Evolutionary conservation across 768 basidiomycete genomes (phyloP).

Genomic region (Collybiopsis luxurians): DNA sequence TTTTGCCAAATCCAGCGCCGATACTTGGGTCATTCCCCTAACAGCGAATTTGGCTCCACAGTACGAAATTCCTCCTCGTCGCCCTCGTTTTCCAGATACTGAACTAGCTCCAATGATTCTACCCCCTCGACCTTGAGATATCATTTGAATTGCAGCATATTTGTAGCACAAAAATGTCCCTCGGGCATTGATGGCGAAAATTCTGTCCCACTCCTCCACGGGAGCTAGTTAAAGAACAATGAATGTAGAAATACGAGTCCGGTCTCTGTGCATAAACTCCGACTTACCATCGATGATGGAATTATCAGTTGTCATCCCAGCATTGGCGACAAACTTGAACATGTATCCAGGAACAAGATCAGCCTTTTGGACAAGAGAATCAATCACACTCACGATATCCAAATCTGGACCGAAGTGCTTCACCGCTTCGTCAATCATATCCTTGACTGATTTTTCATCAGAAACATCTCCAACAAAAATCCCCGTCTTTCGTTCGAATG

Average conservation of each 20-base stretch:
- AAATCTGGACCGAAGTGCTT: conserved; percentile 36
- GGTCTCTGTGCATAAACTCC: too few species aligned
- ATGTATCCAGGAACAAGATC: not conserved
- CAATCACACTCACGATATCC: conserved; percentile 38
- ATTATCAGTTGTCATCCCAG: conserved; percentile 18
- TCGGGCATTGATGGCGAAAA: not conserved
- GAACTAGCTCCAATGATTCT: conserved; percentile 34
- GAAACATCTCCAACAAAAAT: conserved; percentile 36
- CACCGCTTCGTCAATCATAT: conserved; percentile 31
- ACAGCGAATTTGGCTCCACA: not conserved
- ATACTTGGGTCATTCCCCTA: not conserved
- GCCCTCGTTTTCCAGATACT: not conserved
- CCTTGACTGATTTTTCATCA: conserved; percentile 38
- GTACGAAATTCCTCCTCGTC: not conserved
- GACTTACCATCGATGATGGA: conserved; percentile 20
- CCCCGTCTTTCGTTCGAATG: conserved; percentile 20
- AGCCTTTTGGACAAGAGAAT: not conserved
- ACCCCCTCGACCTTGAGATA: conserved; percentile 33
- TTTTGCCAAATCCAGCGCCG: conserved; percentile 16
- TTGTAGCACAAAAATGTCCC: conserved; percentile 18
- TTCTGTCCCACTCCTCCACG: not conserved
- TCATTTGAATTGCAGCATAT: conserved; percentile 33
- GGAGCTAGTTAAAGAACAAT: not conserved
- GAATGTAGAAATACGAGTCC: not conserved
- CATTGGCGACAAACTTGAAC: conserved; percentile 32